A percentile compares a stretch with the other conserved stretches of the same genome.
phyloP scores from a whole-genome alignment of 2,329 filamentous ascomycete genomes.

The Colletotrichum ledebouriae region DNA sequence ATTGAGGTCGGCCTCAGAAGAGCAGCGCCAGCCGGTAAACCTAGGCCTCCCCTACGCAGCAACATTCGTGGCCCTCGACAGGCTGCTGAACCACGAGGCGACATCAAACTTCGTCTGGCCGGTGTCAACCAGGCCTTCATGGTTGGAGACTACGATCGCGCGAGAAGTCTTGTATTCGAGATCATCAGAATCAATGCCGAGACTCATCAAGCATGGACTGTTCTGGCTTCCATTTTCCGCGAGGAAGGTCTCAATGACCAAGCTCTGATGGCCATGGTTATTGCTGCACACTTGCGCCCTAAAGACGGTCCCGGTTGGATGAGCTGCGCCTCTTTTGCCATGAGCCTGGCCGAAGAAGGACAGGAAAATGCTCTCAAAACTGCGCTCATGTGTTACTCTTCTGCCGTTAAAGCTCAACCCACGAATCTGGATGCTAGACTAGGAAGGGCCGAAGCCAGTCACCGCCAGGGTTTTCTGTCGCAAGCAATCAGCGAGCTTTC shows the following conservation, averaged over 20 bases:
- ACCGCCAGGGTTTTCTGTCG: slow-evolving; percentile 66
- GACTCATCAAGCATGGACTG: slow-evolving; percentile 74
- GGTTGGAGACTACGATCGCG: slow-evolving; percentile 69
- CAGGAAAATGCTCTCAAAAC: slow-evolving; percentile 66
- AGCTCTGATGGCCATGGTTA: slow-evolving; percentile 71
- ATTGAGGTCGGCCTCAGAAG: slow-evolving; percentile 27
- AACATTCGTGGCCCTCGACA: slow-evolving; percentile 64
- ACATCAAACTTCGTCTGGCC: slow-evolving; percentile 77
- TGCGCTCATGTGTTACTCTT: slow-evolving; percentile 70
- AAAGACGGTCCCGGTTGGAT: slow-evolving; percentile 73
- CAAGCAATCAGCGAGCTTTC: slow-evolving; percentile 70
- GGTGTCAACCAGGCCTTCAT: slow-evolving; percentile 78
- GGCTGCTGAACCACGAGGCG: slow-evolving; percentile 75
- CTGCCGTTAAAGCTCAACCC: slow-evolving; percentile 70
- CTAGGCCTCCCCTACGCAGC: slow-evolving; percentile 42
- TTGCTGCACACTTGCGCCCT: slow-evolving; percentile 73
- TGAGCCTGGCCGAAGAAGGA: slow-evolving; percentile 62
- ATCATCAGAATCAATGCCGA: slow-evolving; percentile 78
- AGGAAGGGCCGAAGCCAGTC: slow-evolving; percentile 70
- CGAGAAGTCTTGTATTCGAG: slow-evolving; percentile 70
- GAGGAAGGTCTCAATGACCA: slow-evolving; percentile 70
- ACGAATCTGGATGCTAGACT: slow-evolving; percentile 70
- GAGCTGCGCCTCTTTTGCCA: slow-evolving; percentile 68
- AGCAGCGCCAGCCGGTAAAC: slow-evolving; percentile 46
- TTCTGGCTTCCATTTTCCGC: slow-evolving; percentile 71